These are phyloP conservation scores for Debaryomyces fabryi DNA, from an alignment of 1,139 yeast species.

Conservation along the genomic window DNA sequence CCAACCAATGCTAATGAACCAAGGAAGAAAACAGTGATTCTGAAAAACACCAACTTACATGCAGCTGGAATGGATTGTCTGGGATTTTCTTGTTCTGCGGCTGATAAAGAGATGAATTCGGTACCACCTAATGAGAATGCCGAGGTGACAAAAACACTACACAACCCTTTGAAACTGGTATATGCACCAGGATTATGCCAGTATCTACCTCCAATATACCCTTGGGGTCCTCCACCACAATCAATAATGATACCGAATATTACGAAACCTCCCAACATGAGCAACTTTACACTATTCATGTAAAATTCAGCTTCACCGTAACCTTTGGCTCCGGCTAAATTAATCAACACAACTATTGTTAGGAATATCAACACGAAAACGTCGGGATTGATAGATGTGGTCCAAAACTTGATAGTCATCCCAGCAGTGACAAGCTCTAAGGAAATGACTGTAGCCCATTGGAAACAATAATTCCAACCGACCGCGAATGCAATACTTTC, in stretches of 20 bases:
- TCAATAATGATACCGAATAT: slow-evolving; percentile 43
- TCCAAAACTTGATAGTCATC: slow-evolving; percentile 40
- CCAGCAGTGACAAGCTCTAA: slow-evolving; percentile 41
- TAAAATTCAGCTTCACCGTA: slow-evolving; percentile 49
- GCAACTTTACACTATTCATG: slow-evolving; percentile 39
- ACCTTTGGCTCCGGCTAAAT: slow-evolving; percentile 44
- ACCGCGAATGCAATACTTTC: slow-evolving; percentile 39
- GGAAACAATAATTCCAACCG: slow-evolving; percentile 42
- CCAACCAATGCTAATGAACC: slow-evolving; percentile 47
- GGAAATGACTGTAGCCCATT: slow-evolving; percentile 38
- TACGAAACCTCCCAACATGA: slow-evolving; percentile 42
- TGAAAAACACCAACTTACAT: slow-evolving; percentile 44
- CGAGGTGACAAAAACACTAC: slow-evolving; percentile 42
- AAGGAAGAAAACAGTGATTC: slow-evolving; percentile 41
- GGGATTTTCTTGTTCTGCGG: slow-evolving; percentile 47
- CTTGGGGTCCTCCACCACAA: slow-evolving; percentile 42
- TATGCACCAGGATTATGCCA: slow-evolving; percentile 48
- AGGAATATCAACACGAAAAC: slow-evolving; percentile 44
- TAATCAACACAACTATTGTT: slow-evolving; percentile 35
- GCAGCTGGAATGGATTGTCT: slow-evolving; percentile 44
- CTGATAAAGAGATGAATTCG: slow-evolving; percentile 45
- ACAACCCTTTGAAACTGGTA: slow-evolving; percentile 44
- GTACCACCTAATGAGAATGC: slow-evolving; percentile 44
- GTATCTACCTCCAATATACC: slow-evolving; percentile 49
- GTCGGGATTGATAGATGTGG: slow-evolving; percentile 33